Base-by-base conservation (phyloP, 2,329 filamentous ascomycete species). In the Huntiella savannae region DNA sequence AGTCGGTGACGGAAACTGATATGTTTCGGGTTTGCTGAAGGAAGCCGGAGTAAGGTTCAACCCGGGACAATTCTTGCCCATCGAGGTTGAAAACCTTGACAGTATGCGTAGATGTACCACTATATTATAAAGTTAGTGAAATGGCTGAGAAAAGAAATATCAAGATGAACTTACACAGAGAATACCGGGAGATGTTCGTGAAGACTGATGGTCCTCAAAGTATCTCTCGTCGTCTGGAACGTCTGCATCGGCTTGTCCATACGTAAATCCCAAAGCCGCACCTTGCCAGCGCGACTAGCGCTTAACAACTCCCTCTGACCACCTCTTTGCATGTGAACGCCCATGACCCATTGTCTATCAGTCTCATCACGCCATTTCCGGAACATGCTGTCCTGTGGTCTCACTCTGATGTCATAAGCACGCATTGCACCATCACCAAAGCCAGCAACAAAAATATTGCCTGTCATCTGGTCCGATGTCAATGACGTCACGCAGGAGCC, bases 171-270 rank as follows among this genome's bases (percentile, higher is more conserved):
- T 70, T 78, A 87, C 81, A 87, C 76, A 54, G 85, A 85, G 66
- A 98, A 95, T 10, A 98, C 87, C 19, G 91, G 91, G 46, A 93
- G 75, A 62, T 98, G 91, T 62, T 98, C 91, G 60, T 98, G 91
- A 37, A 91, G 87, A 59, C 82, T 91, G 48, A 93, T 72, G 13
- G 84, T 93, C 47, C 86, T 76, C 50, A 94, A 70, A 6, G 80
- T 82, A 55, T 87, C 78, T 50, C 72, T 77, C 3, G 83, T 88
- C 5, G 81, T 77, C 57, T 76, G 71, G 55, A 88, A 80, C 2
- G 76, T 76, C 50, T 78, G 77, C 43, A 93, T 67, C 4, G 82
- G 78, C 53, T 71, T 71, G 52, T 91, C 82, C 76, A 85, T 84
- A 42, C 91, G 76, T 43, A 98, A 85, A 60, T 98, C 91, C 91